phyloP scores from a whole-genome alignment of 2,329 filamentous ascomycete genomes.

The Passalora sequoiae region DNA sequence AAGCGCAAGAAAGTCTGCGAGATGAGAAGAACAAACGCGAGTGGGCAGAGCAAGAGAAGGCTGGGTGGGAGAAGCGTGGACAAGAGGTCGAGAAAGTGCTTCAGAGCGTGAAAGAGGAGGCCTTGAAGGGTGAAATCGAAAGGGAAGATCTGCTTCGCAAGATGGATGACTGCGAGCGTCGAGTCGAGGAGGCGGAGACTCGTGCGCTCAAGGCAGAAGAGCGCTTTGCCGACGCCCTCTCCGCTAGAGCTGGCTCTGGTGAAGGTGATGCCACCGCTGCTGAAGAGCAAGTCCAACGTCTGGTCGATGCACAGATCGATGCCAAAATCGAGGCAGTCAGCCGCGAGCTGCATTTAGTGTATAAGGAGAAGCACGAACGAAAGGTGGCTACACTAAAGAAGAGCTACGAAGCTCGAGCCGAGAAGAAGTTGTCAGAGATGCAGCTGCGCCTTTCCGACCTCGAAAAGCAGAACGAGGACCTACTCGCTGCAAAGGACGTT shows the following conservation, averaged over 20 bases:
- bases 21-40: slow-evolving; percentile 70
- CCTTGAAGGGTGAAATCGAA: slow-evolving; percentile 71
- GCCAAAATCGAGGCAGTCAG: slow-evolving; percentile 71
- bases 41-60: slow-evolving; percentile 67
- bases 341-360: slow-evolving; percentile 84
- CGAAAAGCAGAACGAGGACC: slow-evolving; percentile 66
- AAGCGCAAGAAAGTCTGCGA: slow-evolving; percentile 75
- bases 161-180: slow-evolving; percentile 70
- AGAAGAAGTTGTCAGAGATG: slow-evolving; percentile 78
- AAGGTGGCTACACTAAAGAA: slow-evolving; percentile 87
- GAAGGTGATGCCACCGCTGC: slow-evolving; percentile 32
- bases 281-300: slow-evolving; percentile 41
- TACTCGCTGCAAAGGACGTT: slow-evolving; percentile 61
- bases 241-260: slow-evolving; percentile 25
- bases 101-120: slow-evolving; percentile 73
- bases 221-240: slow-evolving; percentile 58
- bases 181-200: slow-evolving; percentile 67
- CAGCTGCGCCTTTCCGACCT: slow-evolving; percentile 67
- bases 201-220: slow-evolving; percentile 65
- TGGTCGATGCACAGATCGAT: slow-evolving; percentile 65
- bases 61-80: slow-evolving; percentile 77
- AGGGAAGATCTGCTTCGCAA: slow-evolving; percentile 71
- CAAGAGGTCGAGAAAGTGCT: slow-evolving; percentile 81
- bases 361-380: slow-evolving; percentile 95
- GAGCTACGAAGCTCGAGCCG: slow-evolving; percentile 77